These are phyloP conservation scores for Hibiscus tridactylites DNA, from an alignment of 345 rosid genomes.

Conservation along the genomic window DNA sequence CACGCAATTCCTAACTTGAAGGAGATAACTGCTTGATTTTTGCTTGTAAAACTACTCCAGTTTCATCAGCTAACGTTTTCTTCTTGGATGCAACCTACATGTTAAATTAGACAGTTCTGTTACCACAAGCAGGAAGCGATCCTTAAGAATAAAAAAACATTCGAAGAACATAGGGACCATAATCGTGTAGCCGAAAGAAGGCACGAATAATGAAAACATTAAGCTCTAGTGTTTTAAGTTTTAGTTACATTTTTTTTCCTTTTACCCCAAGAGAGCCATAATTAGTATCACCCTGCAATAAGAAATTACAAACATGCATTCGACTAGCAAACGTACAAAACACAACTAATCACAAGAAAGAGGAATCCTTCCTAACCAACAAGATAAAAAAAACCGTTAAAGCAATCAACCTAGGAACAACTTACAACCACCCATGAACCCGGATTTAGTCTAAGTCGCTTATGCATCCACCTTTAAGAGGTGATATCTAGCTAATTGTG, in stretches of 20 bases:
- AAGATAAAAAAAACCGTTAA: neutral
- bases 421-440: neutral
- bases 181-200: neutral
- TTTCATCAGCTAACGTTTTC: constrained; percentile 85
- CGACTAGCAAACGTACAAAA: neutral
- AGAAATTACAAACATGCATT: neutral
- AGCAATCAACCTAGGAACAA: neutral
- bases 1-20: constrained; percentile 13
- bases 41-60: constrained; percentile 60
- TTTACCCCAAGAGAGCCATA: neutral
- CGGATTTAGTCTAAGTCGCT: neutral
- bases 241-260: neutral
- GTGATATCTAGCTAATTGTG: neutral
- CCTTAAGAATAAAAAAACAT: neutral
- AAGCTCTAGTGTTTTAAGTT: neutral
- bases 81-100: constrained; percentile 83
- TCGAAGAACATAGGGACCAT: neutral
- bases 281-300: neutral
- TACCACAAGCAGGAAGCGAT: neutral
- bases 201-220: neutral
- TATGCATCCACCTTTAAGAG: neutral
- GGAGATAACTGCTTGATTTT: constrained; percentile 61
- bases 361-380: neutral
- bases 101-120: constrained; percentile 4
- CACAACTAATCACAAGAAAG: neutral